Evolutionary conservation across 1,284 basidiomycete species (phyloP), one percentile per base, ranked within the genome.

Genomic region (Tilletia indica): DNA sequence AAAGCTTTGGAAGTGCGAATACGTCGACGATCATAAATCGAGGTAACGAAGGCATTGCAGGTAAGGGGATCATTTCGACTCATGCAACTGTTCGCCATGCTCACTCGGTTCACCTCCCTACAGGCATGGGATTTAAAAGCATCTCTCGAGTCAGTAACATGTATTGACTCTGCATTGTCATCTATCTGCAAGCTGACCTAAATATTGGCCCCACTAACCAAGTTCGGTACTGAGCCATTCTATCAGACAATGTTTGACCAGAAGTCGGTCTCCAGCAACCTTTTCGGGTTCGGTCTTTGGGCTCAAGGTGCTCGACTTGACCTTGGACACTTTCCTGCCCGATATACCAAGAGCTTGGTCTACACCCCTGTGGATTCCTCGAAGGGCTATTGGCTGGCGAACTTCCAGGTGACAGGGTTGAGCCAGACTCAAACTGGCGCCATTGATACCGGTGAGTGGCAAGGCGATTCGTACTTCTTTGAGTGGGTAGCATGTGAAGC

Each of bases 391-490:
- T 54, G 51, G 51, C 11, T 19, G 51, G n/a, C 51, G 1, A 16
- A 11, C 8, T 54, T 54, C 25, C 25, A 31, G n/a, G 25, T 54
- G 12, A 54, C 51, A 6, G 51, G 51, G 12, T 8, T 19, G 9
- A 8, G 8, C n/a, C 6, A 19, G 12, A 54, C n/a, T 31, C 51
- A 54, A 19, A 12, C 16, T 8, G 51, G 51, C n/a, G n/a, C n/a
- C 51, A 54, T 54, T 19, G 51, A 54, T 19, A 54, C 51, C 25
- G 51, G 51, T 54, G 51, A 54, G 51, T 54, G 51, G 51, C 9
- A 54, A 19, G n/a, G n/a, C 11, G 51, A 19, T 16, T 45, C 42
- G 14, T 45, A 31, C 42, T 45, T 8, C 42, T 45, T 14, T 9
- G 42, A 45, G 42, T 45, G 42, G 14, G 6, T 9, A 45, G 42